phyloP scores from a whole-genome alignment of 305 asterid species.

The Fraxinus nigra region DNA sequence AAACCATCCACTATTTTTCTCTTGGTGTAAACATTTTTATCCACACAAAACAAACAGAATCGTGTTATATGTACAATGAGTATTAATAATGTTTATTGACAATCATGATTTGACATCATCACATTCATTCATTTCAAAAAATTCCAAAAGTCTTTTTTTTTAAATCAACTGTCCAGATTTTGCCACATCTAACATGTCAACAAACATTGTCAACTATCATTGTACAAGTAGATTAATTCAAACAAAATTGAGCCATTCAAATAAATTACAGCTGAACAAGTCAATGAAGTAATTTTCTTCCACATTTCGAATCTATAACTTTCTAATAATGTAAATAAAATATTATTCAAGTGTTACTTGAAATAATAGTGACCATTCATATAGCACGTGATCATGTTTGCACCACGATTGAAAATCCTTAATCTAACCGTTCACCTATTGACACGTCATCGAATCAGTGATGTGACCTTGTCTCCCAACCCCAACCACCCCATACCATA shows the following conservation, averaged over 20 bases:
- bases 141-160: too few species aligned
- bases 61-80: too few species aligned
- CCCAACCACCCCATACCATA: conserved; percentile 27
- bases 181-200: too few species aligned
- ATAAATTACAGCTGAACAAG: background rate
- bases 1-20: background rate
- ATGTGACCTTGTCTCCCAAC: conserved; percentile 14
- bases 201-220: too few species aligned
- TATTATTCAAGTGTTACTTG: background rate
- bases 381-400: conserved; percentile 42
- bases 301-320: background rate
- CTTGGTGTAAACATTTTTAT: background rate
- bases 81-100: too few species aligned
- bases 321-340: background rate
- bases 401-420: conserved; percentile 8
- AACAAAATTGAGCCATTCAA: background rate
- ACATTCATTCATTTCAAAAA: too few species aligned
- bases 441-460: conserved; percentile 25
- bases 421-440: conserved; percentile 11
- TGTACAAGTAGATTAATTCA: too few species aligned
- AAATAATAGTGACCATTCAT: conserved; percentile 19
- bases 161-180: too few species aligned
- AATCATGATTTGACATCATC: too few species aligned
- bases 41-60: background rate
- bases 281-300: background rate